Evolutionary conservation across 2,329 filamentous ascomycete species (phyloP).

Genomic region (Monilinia fructicola): DNA sequence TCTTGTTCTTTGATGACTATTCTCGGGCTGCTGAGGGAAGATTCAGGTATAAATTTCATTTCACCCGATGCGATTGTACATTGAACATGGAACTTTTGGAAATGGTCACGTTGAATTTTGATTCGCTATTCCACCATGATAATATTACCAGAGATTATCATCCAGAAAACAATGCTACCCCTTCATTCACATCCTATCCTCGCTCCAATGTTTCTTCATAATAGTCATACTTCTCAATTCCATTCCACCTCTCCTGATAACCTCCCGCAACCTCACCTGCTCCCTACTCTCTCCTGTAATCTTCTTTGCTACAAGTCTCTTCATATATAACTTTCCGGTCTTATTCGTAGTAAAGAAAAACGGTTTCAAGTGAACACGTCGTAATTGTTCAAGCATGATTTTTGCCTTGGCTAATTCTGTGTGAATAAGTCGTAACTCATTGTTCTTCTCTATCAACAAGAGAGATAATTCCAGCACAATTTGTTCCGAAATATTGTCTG

Average conservation of each 20-base stretch:
- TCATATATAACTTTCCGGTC: slow-evolving; percentile 49
- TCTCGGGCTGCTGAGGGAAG: too few relatives aligned
- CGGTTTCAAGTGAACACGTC: slow-evolving; percentile 87
- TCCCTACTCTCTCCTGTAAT: not conserved
- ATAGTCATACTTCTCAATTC: not conserved
- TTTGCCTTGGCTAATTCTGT: slow-evolving; percentile 96
- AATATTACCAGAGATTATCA: not conserved
- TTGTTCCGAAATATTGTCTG: not conserved
- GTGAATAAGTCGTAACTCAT: slow-evolving; percentile 90
- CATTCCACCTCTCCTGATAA: not conserved
- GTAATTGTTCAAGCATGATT: slow-evolving; percentile 86
- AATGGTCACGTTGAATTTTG: too few relatives aligned
- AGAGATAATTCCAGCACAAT: slow-evolving; percentile 1
- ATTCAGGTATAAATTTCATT: too few relatives aligned
- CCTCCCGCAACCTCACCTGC: not conserved
- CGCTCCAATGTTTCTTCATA: not conserved
- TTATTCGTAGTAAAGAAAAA: slow-evolving; percentile 63
- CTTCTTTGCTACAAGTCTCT: not conserved
- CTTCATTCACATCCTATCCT: not conserved
- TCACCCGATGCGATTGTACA: too few relatives aligned
- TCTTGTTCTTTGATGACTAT: too few relatives aligned
- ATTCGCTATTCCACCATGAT: not conserved
- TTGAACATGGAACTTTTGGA: too few relatives aligned
- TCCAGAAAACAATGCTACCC: not conserved
- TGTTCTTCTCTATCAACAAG: slow-evolving; percentile 82